phyloP scores from a whole-genome alignment of 371 early-diverging fungal species.

The Syncephalastrum sp. region DNA sequence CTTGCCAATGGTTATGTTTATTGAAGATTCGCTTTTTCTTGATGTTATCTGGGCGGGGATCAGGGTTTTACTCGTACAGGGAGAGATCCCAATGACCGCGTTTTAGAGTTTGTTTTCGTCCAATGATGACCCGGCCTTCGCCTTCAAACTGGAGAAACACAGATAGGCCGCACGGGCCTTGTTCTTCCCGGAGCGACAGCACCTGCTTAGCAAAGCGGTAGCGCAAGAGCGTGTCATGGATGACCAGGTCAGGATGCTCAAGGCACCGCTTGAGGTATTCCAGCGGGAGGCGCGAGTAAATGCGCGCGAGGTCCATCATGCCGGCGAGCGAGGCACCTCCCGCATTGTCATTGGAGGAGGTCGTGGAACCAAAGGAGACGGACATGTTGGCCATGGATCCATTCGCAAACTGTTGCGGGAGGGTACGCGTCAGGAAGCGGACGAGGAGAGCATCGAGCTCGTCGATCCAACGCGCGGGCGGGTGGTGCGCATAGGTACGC shows the following conservation, averaged over 20 bases:
- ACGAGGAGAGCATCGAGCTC: conserved; percentile 34
- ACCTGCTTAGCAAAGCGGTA: conserved; percentile 31
- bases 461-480: conserved; percentile 22
- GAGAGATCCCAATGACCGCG: conserved; percentile 38
- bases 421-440: conserved; percentile 19
- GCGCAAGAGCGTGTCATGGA: conserved; percentile 34
- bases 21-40: neutral
- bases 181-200: conserved; percentile 20
- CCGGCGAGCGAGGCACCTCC: conserved; percentile 5
- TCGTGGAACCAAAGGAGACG: too few species aligned
- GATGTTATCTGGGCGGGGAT: neutral
- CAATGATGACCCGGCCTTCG: conserved; percentile 16
- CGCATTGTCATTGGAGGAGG: too few species aligned
- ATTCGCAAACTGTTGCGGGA: conserved; percentile 27
- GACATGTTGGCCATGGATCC: conserved; percentile 17
- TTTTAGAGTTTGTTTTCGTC: conserved; percentile 27
- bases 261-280: conserved; percentile 37
- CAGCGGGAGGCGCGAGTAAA: conserved; percentile 34
- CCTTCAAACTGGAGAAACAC: conserved; percentile 31
- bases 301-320: conserved; percentile 26
- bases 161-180: conserved; percentile 15
- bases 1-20: neutral
- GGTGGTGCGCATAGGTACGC: conserved; percentile 1
- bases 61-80: conserved; percentile 11
- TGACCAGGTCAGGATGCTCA: conserved; percentile 33